These are phyloP conservation scores for Cercospora sojina DNA, from an alignment of 2,329 filamentous ascomycete species.

Conservation along the genomic window DNA sequence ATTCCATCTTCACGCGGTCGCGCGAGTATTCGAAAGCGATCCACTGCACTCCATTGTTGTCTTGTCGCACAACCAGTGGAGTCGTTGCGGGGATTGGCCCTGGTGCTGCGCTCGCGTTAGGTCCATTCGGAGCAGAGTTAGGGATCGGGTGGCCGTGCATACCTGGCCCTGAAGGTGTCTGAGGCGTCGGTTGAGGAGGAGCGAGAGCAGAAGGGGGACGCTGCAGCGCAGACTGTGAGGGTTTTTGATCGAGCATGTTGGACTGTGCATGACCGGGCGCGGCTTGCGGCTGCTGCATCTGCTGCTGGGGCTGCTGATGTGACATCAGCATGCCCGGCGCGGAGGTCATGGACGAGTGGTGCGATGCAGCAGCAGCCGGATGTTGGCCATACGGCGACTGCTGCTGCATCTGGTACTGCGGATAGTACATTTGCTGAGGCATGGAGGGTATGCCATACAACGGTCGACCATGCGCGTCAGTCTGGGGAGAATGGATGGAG, in stretches of 20 bases:
- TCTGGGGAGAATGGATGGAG: slow-evolving; percentile 86
- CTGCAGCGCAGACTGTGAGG: slow-evolving; percentile 30
- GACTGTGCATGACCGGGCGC: slow-evolving; percentile 31
- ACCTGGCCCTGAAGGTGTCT: slow-evolving; percentile 36
- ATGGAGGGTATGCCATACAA: slow-evolving; percentile 86
- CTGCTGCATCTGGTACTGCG: slow-evolving; percentile 50
- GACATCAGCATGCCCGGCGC: slow-evolving; percentile 55
- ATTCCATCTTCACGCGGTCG: slow-evolving; percentile 98
- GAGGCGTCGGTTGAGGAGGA: slow-evolving; percentile 31
- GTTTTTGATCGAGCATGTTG: slow-evolving; percentile 30
- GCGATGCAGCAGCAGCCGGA: slow-evolving; percentile 43
- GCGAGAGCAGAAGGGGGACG: slow-evolving; percentile 30
- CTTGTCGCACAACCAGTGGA: slow-evolving; percentile 87
- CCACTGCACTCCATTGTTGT: slow-evolving; percentile 97
- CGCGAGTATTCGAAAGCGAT: slow-evolving; percentile 98
- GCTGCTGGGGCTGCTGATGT: slow-evolving; percentile 45
- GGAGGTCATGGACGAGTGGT: slow-evolving; percentile 56
- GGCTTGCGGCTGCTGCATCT: slow-evolving; percentile 28
- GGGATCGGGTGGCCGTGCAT: slow-evolving; percentile 28
- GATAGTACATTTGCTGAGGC: slow-evolving; percentile 80
- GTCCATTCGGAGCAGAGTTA: slow-evolving; percentile 45
- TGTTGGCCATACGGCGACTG: slow-evolving; percentile 59
- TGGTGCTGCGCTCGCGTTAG: slow-evolving; percentile 87
- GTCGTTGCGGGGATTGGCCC: slow-evolving; percentile 97
- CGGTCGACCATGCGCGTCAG: slow-evolving; percentile 80